phyloP scores from a whole-genome alignment of 495 filamentous ascomycete species.

The Lepidopterella palustris region DNA sequence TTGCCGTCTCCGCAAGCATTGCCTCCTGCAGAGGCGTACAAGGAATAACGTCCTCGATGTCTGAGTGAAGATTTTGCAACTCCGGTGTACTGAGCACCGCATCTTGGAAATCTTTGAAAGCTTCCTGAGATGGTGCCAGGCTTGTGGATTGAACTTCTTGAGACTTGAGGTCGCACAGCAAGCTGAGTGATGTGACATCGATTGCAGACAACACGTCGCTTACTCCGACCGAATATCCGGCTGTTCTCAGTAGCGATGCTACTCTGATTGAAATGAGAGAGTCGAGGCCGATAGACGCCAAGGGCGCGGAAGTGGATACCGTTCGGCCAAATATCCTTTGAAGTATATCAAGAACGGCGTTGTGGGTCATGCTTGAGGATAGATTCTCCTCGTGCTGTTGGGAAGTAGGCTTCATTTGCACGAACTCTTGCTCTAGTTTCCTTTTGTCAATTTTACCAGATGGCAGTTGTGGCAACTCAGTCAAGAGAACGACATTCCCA shows the following conservation, averaged over 20 bases:
- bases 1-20: conserved; percentile 67
- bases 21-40: conserved; percentile 66
- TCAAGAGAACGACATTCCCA: conserved; percentile 54
- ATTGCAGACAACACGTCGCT: conserved; percentile 49
- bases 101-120: conserved; percentile 9
- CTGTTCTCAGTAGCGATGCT: conserved; percentile 49
- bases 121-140: neutral
- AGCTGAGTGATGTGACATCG: conserved; percentile 5
- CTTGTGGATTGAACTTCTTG: neutral
- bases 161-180: neutral
- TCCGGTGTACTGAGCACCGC: conserved; percentile 4
- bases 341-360: conserved; percentile 43
- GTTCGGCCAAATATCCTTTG: conserved; percentile 43
- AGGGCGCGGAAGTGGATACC: conserved; percentile 37
- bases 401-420: conserved; percentile 13
- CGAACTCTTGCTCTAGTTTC: conserved; percentile 52
- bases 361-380: conserved; percentile 17
- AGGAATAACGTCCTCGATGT: conserved; percentile 47
- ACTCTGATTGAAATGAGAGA: conserved; percentile 66
- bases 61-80: neutral
- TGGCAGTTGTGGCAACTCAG: conserved; percentile 60
- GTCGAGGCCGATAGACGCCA: conserved; percentile 59
- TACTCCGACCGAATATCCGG: conserved; percentile 47
- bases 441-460: conserved; percentile 75
- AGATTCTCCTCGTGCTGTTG: conserved; percentile 25